Evolutionary conservation across 192 early-diverging fungal genomes (phyloP).

Genomic region (Chytriomyces confervae): DNA sequence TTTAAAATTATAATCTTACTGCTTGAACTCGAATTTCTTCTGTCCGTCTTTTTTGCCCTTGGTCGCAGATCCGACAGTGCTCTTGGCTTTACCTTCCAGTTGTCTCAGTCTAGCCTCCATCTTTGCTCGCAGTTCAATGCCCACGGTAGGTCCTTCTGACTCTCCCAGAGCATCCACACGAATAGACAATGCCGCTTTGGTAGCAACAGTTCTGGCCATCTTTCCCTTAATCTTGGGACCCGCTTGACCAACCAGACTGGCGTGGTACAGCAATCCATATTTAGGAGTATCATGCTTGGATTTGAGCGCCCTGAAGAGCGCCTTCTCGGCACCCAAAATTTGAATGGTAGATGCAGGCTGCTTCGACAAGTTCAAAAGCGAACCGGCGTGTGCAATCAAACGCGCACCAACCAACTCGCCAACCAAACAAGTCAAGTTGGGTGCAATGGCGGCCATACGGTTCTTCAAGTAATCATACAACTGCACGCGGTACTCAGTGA

Average conservation of each 20-base stretch:
- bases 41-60: constrained; percentile 72
- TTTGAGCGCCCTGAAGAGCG: constrained; percentile 97
- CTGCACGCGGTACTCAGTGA: constrained; percentile 93
- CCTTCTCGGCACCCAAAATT: constrained; percentile 98
- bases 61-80: constrained; percentile 63
- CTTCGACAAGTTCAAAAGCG: constrained; percentile 95
- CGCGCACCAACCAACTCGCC: constrained; percentile 97
- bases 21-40: constrained; percentile 63
- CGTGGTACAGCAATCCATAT: constrained; percentile 97
- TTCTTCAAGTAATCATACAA: constrained; percentile 97
- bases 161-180: constrained; percentile 90
- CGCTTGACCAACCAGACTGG: constrained; percentile 93
- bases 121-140: constrained; percentile 85
- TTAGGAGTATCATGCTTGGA: constrained; percentile 96
- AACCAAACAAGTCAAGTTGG: constrained; percentile 80
- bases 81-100: constrained; percentile 81
- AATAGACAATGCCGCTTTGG: constrained; percentile 88
- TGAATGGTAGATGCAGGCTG: constrained; percentile 97
- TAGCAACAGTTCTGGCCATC: constrained; percentile 92
- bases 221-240: constrained; percentile 97
- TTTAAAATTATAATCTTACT: constrained; percentile 6
- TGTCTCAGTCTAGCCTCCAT: constrained; percentile 86
- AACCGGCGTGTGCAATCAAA: constrained; percentile 94
- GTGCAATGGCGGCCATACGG: constrained; percentile 80
- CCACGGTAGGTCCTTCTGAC: constrained; percentile 69